phyloP scores from a whole-genome alignment of 2,329 filamentous ascomycete genomes.

The Coleophoma cylindrospora region DNA sequence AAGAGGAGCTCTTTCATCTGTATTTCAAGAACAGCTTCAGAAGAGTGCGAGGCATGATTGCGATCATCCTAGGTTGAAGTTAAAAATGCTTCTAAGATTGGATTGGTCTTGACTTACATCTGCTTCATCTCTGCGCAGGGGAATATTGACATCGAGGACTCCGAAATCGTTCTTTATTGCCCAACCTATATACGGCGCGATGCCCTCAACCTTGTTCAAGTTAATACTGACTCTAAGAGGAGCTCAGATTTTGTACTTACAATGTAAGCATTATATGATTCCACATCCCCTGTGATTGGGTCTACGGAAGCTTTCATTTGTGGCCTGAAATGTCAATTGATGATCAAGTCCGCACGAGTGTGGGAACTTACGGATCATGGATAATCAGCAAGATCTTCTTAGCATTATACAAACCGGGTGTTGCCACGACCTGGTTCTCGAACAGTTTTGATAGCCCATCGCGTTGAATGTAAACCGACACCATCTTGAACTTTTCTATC shows the following conservation, averaged over 20 bases:
- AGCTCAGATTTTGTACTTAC: conserved; percentile 46
- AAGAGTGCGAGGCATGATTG: conserved; percentile 25
- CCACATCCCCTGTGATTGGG: conserved; percentile 35
- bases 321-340: too few relatives aligned
- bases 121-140: conserved; percentile 65
- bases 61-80: not conserved
- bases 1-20: conserved; percentile 69
- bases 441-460: conserved; percentile 70
- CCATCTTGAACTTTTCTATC: conserved; percentile 70
- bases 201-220: conserved; percentile 67
- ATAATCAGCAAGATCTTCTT: conserved; percentile 77
- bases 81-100: not conserved
- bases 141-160: conserved; percentile 89
- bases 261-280: conserved; percentile 82
- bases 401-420: conserved; percentile 60
- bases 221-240: conserved; percentile 15
- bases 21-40: conserved; percentile 39
- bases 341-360: too few relatives aligned
- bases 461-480: conserved; percentile 73
- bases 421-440: conserved; percentile 81
- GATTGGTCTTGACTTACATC: conserved; percentile 40
- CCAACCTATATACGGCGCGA: conserved; percentile 81
- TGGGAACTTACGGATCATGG: conserved; percentile 71
- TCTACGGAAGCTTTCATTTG: too few relatives aligned
- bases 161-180: conserved; percentile 71